These are phyloP conservation scores for Withania somnifera DNA, from an alignment of 305 asterid species.

Conservation along the genomic window DNA sequence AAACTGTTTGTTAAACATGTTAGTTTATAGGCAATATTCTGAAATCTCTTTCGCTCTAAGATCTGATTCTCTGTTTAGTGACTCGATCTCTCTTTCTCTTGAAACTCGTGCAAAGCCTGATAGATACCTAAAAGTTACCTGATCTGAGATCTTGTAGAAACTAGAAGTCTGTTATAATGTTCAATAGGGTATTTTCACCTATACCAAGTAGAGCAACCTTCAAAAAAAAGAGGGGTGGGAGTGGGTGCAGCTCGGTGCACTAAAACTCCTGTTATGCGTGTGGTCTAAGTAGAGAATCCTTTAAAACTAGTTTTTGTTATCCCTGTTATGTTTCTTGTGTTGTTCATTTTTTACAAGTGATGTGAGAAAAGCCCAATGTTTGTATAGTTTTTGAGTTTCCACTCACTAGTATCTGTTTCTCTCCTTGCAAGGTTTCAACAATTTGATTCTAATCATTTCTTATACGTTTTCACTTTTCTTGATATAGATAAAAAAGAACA, in stretches of 20 bases:
- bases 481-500: slow-evolving; percentile 68
- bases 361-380: not conserved
- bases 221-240: too few relatives aligned
- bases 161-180: not conserved
- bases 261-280: too few relatives aligned
- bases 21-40: not conserved
- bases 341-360: not conserved
- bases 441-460: not conserved
- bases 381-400: not conserved
- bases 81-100: too few relatives aligned
- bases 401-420: not conserved
- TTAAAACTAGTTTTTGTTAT: not conserved
- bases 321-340: not conserved
- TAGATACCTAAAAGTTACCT: not conserved
- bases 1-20: not conserved
- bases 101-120: too few relatives aligned
- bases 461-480: slow-evolving; percentile 2
- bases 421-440: not conserved
- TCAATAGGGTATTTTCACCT: not conserved
- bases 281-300: too few relatives aligned
- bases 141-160: not conserved
- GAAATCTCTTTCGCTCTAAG: too few relatives aligned
- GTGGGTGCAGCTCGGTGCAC: too few relatives aligned
- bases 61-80: too few relatives aligned
- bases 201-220: not conserved